These are phyloP conservation scores for Alloteropsis semialata DNA, from an alignment of 176 grass and related monocot species.

Conservation along the genomic window DNA sequence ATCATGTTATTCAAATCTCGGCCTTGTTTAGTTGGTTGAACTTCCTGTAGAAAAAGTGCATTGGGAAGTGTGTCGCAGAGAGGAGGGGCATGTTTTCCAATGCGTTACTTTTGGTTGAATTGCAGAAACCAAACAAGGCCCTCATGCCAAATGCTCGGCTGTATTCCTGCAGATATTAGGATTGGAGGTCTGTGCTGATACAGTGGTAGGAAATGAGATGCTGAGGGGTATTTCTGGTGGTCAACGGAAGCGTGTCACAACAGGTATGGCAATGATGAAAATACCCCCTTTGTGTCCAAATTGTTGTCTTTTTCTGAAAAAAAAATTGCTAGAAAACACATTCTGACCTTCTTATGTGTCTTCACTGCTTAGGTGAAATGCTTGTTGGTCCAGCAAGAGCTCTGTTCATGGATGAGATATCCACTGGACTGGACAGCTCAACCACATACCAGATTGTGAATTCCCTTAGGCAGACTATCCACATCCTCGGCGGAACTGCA, in stretches of 20 bases:
- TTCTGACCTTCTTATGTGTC: not conserved
- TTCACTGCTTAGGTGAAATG: conserved; percentile 75
- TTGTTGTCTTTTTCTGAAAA: too few species aligned
- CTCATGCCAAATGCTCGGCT: conserved; percentile 12
- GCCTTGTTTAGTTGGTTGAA: too few species aligned
- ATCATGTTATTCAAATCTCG: not conserved
- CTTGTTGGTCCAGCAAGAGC: conserved; percentile 92
- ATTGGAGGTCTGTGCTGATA: conserved; percentile 83
- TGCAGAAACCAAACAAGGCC: too few species aligned
- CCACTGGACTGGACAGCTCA: conserved; percentile 91
- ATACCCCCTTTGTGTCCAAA: too few species aligned
- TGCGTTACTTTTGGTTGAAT: too few species aligned
- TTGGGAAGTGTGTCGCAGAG: too few species aligned
- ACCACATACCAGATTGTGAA: conserved; percentile 94
- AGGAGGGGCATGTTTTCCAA: too few species aligned
- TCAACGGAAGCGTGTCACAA: conserved; percentile 89
- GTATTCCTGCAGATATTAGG: conserved; percentile 69
- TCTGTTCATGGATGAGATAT: conserved; percentile 98
- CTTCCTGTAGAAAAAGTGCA: too few species aligned
- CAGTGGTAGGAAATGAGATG: conserved; percentile 89
- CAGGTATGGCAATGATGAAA: conserved; percentile 51
- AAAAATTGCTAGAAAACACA: not conserved
- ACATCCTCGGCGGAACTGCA: conserved; percentile 78
- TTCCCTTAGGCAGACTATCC: conserved; percentile 69
- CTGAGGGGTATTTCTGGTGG: conserved; percentile 91